Percentiles rank a stretch among this genome's conserved stretches.
These are phyloP conservation scores for Adansonia digitata DNA, from an alignment of 345 rosid genomes.

Conservation along the genomic window DNA sequence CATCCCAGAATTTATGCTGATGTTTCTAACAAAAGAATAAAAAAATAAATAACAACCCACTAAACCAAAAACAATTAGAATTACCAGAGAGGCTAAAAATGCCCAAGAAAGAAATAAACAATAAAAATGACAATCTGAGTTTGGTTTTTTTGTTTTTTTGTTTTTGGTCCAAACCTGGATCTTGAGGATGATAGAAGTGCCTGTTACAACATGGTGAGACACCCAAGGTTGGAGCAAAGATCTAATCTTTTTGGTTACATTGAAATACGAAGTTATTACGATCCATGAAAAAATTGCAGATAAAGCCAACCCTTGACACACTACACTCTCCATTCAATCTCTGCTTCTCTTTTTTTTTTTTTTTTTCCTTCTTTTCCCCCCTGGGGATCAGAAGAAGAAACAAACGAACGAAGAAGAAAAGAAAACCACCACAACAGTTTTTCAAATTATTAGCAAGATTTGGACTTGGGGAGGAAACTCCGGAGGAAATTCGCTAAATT, in stretches of 20 bases:
- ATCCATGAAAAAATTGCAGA: constrained; percentile 74
- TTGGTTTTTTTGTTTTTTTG: too few species aligned
- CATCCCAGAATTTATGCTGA: constrained; percentile 64
- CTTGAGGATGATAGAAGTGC: constrained; percentile 51
- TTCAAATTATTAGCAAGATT: not conserved
- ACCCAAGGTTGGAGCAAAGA: constrained; percentile 69
- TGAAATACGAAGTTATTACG: constrained; percentile 51
- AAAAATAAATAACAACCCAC: not conserved
- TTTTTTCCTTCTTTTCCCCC: constrained; percentile 12
- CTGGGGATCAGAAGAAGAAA: constrained; percentile 14
- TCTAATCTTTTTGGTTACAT: constrained; percentile 63
- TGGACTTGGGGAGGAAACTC: not conserved
- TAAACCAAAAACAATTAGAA: not conserved
- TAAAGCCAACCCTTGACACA: constrained; percentile 67
- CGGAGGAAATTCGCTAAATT: not conserved
- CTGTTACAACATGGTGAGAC: constrained; percentile 48
- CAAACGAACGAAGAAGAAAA: not conserved
- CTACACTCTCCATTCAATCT: constrained; percentile 57
- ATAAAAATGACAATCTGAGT: constrained; percentile 14
- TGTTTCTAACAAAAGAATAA: constrained; percentile 43
- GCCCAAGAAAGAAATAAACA: not conserved
- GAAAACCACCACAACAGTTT: not conserved
- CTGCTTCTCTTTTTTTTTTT: constrained; percentile 7
- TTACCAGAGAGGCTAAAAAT: not conserved
- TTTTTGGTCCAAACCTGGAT: constrained; percentile 68